Conservation (phyloP, 345 rosid genomes). For the Anastatica hierochuntica region DNA sequence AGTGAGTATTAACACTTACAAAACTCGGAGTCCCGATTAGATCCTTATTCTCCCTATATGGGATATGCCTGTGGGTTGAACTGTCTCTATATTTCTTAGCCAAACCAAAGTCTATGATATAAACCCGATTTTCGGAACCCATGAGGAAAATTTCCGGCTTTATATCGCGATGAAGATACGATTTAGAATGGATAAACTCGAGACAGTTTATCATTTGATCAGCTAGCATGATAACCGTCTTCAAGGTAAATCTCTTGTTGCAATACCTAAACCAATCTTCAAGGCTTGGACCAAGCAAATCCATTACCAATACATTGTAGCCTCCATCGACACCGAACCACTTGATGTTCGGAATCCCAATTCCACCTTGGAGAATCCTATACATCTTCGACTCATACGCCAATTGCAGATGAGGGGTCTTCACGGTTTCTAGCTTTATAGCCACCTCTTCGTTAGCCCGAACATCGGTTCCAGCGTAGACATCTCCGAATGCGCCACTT, state of each 20-base stretch:
- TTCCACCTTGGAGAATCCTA: slow-evolving; percentile 86
- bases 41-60: slow-evolving; percentile 92
- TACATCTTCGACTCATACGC: slow-evolving; percentile 72
- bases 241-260: slow-evolving; percentile 66
- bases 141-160: slow-evolving; percentile 93
- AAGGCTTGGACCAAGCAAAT: slow-evolving; percentile 94
- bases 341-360: slow-evolving; percentile 86
- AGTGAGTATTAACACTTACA: slow-evolving; percentile 99
- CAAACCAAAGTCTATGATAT: slow-evolving; percentile 81
- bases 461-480: slow-evolving; percentile 74
- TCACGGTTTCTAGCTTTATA: slow-evolving; percentile 90
- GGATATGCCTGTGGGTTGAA: slow-evolving; percentile 74
- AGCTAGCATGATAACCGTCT: slow-evolving; percentile 96
- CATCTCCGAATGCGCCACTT: slow-evolving; percentile 95
- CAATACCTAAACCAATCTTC: slow-evolving; percentile 92
- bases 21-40: slow-evolving; percentile 97
- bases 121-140: slow-evolving; percentile 90
- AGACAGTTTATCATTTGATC: slow-evolving; percentile 98
- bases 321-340: slow-evolving; percentile 91
- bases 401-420: slow-evolving; percentile 86
- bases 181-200: slow-evolving; percentile 83
- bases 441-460: slow-evolving; percentile 92
- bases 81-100: slow-evolving; percentile 89
- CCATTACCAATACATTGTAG: slow-evolving; percentile 91
- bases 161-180: slow-evolving; percentile 89